phyloP scores from a whole-genome alignment of 2,329 filamentous ascomycete species.

The Aspergillus pseudonomiae region DNA sequence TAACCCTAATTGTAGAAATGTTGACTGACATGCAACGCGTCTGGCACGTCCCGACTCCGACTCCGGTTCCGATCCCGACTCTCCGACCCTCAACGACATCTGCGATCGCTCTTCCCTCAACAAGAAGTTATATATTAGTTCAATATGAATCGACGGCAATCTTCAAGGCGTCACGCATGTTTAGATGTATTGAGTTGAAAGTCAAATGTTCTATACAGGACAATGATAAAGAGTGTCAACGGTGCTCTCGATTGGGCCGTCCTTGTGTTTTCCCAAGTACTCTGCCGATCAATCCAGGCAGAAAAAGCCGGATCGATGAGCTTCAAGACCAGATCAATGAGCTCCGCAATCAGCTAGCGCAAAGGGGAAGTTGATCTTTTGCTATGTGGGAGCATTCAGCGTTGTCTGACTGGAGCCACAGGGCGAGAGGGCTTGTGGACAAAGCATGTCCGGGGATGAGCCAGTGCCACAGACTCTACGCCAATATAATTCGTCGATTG shows the following conservation, averaged over 20 bases:
- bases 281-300: neutral
- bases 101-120: neutral
- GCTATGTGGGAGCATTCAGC: neutral
- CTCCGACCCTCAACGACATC: neutral
- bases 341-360: constrained; percentile 1
- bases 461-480: neutral
- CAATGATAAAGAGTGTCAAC: constrained; percentile 8
- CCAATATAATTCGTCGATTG: neutral
- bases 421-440: neutral
- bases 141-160: constrained; percentile 11
- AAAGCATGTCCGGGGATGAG: neutral
- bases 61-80: neutral
- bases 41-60: neutral
- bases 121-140: neutral
- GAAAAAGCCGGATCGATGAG: constrained; percentile 11
- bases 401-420: neutral
- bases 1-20: neutral
- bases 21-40: no score
- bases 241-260: constrained; percentile 16
- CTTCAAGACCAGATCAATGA: constrained; percentile 14
- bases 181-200: constrained; percentile 15
- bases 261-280: constrained; percentile 7
- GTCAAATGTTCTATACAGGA: constrained; percentile 11
- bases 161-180: constrained; percentile 13
- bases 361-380: neutral